Conservation (phyloP, 2,329 filamentous ascomycete genomes). For the Alternaria sp. region DNA sequence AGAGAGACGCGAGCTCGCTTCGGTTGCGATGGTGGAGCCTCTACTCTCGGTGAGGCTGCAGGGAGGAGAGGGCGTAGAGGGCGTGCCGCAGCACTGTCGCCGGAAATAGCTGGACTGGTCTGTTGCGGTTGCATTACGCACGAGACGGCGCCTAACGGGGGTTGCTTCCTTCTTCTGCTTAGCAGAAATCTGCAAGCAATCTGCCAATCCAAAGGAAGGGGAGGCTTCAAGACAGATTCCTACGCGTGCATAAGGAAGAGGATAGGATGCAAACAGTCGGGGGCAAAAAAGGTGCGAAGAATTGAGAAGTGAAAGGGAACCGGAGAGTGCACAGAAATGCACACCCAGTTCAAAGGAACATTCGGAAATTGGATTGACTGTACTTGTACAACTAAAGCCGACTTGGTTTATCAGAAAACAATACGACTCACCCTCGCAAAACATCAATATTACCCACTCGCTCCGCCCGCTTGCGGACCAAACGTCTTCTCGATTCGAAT, state of each 20-base stretch:
- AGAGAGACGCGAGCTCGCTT: conserved; percentile 21
- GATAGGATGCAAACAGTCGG: background rate
- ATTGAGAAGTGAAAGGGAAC: background rate
- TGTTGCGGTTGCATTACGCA: conserved; percentile 6
- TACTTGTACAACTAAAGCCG: background rate
- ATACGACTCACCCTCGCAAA: background rate
- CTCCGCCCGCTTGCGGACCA: background rate
- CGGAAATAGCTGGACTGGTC: background rate
- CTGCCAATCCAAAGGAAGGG: background rate
- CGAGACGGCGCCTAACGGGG: background rate
- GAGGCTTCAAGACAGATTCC: background rate
- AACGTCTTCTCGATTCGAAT: conserved; percentile 4
- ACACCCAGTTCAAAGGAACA: background rate
- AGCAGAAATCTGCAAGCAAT: background rate
- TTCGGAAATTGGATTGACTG: background rate
- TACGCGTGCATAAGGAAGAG: background rate
- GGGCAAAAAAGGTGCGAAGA: background rate
- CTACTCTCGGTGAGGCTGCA: conserved; percentile 10
- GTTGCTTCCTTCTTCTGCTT: background rate
- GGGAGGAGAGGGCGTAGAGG: conserved; percentile 22
- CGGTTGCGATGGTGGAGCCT: conserved; percentile 5
- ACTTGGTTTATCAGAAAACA: background rate
- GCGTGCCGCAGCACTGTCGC: conserved; percentile 5
- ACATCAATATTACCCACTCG: background rate
- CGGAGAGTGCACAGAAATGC: background rate